phyloP scores from a whole-genome alignment of 495 filamentous ascomycete species.

The Aspergillus panamensis region DNA sequence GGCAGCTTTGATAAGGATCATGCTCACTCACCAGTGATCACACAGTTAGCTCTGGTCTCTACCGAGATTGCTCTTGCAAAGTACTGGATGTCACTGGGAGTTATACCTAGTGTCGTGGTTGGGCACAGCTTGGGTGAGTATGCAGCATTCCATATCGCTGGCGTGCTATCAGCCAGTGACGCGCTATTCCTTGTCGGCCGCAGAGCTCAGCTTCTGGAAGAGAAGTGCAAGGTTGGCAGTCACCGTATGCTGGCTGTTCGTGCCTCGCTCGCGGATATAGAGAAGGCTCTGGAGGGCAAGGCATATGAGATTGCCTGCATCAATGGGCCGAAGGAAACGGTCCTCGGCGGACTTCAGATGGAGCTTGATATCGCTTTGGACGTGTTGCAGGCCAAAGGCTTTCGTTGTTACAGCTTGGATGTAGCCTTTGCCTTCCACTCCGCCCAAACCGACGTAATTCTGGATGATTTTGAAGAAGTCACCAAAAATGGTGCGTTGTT shows the following conservation, averaged over 20 bases:
- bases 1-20: constrained; percentile 19
- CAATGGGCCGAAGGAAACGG: constrained; percentile 59
- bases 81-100: constrained; percentile 70
- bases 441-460: constrained; percentile 48
- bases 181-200: constrained; percentile 54
- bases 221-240: constrained; percentile 15
- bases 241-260: constrained; percentile 57
- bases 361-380: constrained; percentile 28
- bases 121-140: constrained; percentile 86
- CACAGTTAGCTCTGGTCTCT: constrained; percentile 65
- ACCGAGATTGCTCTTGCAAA: constrained; percentile 75
- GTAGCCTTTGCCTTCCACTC: constrained; percentile 56
- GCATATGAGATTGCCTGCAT: constrained; percentile 52
- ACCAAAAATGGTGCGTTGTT: constrained; percentile 34
- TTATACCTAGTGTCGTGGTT: constrained; percentile 66
- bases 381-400: constrained; percentile 13
- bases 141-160: constrained; percentile 74
- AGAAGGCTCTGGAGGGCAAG: constrained; percentile 21
- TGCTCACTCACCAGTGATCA: constrained; percentile 55
- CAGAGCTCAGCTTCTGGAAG: constrained; percentile 23
- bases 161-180: constrained; percentile 71
- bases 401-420: constrained; percentile 36
- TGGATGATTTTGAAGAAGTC: constrained; percentile 40
- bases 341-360: constrained; percentile 51
- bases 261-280: constrained; percentile 21